These are phyloP conservation scores for Chlamydomonas schloesseri DNA, from an alignment of 139 green algal genomes.

Conservation along the genomic window DNA sequence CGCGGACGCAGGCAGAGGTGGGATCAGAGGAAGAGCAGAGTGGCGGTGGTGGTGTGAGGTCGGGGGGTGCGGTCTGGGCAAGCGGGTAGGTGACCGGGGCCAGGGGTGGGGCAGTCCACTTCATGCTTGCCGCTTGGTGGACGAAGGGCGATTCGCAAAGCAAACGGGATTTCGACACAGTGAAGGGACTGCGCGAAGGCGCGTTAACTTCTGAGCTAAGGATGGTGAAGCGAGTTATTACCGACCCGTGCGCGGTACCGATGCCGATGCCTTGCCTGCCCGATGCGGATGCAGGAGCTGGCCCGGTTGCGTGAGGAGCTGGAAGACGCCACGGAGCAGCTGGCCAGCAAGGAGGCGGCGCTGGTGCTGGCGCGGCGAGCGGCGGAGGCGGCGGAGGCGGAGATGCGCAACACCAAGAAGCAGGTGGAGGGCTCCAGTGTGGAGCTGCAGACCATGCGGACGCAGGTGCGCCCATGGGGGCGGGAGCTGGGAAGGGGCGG, in stretches of 20 bases:
- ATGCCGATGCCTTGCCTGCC: no score
- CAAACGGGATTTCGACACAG: no score
- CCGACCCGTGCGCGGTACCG: no score
- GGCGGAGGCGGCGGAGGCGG: conserved; percentile 21
- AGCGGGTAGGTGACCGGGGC: no score
- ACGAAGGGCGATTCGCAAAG: no score
- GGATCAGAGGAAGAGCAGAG: neutral
- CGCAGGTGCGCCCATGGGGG: conserved; percentile 28
- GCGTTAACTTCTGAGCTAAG: no score
- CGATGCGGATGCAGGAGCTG: no score
- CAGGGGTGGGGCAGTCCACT: no score
- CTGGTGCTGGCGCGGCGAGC: conserved; percentile 18
- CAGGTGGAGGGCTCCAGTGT: conserved; percentile 8
- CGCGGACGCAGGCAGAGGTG: neutral
- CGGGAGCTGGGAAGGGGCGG: no score
- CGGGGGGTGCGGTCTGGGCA: neutral
- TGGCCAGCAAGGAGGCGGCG: conserved; percentile 11
- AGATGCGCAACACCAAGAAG: conserved; percentile 18
- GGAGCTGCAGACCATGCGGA: conserved; percentile 23
- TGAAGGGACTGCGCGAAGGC: no score
- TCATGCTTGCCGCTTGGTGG: no score
- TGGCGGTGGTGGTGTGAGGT: neutral
- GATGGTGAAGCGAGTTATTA: no score
- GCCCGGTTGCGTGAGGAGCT: neutral
- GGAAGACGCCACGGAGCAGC: neutral